A percentile compares a stretch with the other conserved stretches of the same genome.
Evolutionary conservation across 2,329 filamentous ascomycete genomes (phyloP).

Genomic region (Trichoderma aggressivum): DNA sequence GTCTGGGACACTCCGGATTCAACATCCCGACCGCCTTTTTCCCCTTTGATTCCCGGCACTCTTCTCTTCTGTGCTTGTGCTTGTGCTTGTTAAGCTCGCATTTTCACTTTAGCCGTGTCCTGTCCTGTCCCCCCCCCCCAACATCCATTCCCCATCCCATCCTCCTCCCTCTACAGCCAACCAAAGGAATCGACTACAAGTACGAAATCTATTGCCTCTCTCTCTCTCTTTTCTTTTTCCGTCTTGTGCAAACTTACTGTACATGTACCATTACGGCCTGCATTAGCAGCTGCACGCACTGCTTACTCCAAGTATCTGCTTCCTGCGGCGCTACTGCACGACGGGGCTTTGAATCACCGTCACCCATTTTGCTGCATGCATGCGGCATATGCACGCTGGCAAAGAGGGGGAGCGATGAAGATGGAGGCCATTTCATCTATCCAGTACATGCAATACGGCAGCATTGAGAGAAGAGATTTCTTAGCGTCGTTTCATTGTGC

Average conservation of each 20-base stretch:
- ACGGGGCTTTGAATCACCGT: conserved; percentile 7
- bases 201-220: neutral
- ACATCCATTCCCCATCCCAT: neutral
- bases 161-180: neutral
- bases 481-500: conserved; percentile 1
- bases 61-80: neutral
- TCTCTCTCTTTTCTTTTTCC: neutral
- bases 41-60: neutral
- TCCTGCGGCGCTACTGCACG: conserved; percentile 10
- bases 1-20: neutral
- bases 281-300: conserved; percentile 10
- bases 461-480: neutral
- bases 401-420: neutral
- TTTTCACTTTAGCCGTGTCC: neutral
- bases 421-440: conserved; percentile 1
- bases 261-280: neutral
- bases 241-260: neutral
- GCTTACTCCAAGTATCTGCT: neutral
- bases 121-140: neutral
- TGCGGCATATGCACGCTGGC: neutral
- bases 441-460: neutral
- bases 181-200: neutral
- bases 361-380: conserved; percentile 8
- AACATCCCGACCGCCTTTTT: conserved; percentile 3
- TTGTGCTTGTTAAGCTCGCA: neutral